Percentiles rank a stretch among this genome's conserved stretches.
These are phyloP conservation scores for Ogataea thermomethanolica DNA, from an alignment of 805 yeast species.

Conservation along the genomic window DNA sequence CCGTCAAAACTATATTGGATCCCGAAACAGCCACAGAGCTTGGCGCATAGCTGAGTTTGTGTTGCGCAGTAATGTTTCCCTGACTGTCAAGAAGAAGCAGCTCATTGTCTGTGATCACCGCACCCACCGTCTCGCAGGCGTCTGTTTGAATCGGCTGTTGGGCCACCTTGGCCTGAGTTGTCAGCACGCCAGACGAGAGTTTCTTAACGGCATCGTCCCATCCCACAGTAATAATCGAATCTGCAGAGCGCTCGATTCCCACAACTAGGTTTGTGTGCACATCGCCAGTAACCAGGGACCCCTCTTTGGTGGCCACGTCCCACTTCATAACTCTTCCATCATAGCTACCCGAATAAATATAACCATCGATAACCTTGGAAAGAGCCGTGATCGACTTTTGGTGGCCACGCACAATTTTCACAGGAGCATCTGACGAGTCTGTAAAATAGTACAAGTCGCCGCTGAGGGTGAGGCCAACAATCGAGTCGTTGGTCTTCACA, in stretches of 20 bases:
- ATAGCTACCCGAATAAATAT: constrained; percentile 61
- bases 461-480: constrained; percentile 64
- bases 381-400: constrained; percentile 76
- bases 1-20: constrained; percentile 47
- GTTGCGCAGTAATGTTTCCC: constrained; percentile 30
- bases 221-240: constrained; percentile 43
- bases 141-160: constrained; percentile 50
- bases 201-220: constrained; percentile 82
- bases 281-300: constrained; percentile 35
- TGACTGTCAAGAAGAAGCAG: constrained; percentile 32
- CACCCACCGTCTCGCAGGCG: constrained; percentile 34
- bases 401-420: constrained; percentile 61
- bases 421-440: constrained; percentile 37
- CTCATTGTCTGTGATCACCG: constrained; percentile 45
- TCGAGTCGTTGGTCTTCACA: constrained; percentile 52
- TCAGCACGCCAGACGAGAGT: constrained; percentile 26
- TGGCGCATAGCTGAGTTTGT: constrained; percentile 37
- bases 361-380: constrained; percentile 26
- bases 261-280: constrained; percentile 68
- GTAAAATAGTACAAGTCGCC: constrained; percentile 69
- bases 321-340: constrained; percentile 75
- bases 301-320: constrained; percentile 40
- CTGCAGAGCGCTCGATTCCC: constrained; percentile 37
- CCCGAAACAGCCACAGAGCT: constrained; percentile 45
- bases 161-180: constrained; percentile 34